Evolutionary conservation across 176 grass and related monocot genomes (phyloP), one percentile per base, ranked within the genome.

Genomic region (Paspalum vaginatum): DNA sequence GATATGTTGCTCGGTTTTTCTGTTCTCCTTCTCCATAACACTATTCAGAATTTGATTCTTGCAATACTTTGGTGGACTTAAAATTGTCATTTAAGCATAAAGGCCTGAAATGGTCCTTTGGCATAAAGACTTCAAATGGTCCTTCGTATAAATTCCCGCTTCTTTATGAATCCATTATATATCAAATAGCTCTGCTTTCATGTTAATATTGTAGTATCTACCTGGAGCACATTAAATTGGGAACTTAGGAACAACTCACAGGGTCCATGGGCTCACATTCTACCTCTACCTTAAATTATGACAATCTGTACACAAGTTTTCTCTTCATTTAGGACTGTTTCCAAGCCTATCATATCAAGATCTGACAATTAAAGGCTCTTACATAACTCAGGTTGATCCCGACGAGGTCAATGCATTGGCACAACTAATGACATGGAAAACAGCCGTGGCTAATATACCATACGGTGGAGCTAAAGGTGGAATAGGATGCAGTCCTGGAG

Each of bases 371-470:
- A 78, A 39, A 81, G 39, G 9, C 47, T 71, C 4, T 76, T 6
- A 15, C 47, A 27, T 68, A 58, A 47, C 75, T 70, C 71, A 97
- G 94, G 94, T 97, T 84, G 94, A 97, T 40, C 91, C 89, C 85
- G 94, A 97, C 43, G 94, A 97, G 56, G 91, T 97, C n/a, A 97
- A 97, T 82, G 91, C 94, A 12, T 86, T 97, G 82, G 94, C 94
- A 76, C 94, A 97, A 87, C 61, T 97, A 50, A 97, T 97, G 94
- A 94, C 91, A 59, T 97, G 94, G 91, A 97, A 97, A 72, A 97
- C 91, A 58, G 94, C 89, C 5, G 89, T 97, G 63, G 94, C 94
- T 44, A 97, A 97, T 62, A 90, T 97, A 83, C 94, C 94, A 9
- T 97, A 97, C 82, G 94, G 94, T 46, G 94, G 94, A 56, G 94